A percentile compares a stretch with the other conserved stretches of the same genome.
Evolutionary conservation across 345 rosid genomes (phyloP).

Genomic region (Melaleuca quinquenervia): DNA sequence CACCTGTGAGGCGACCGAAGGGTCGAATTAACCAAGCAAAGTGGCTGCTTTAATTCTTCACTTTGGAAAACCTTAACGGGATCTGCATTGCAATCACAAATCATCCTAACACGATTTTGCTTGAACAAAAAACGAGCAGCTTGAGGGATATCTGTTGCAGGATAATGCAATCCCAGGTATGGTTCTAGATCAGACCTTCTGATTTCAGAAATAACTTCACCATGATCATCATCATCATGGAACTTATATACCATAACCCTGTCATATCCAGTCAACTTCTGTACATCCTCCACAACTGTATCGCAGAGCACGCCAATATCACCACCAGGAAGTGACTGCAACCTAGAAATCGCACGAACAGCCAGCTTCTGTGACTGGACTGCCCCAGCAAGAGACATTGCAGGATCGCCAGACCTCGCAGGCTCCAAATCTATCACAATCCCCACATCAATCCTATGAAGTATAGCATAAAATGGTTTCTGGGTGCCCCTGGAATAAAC

Average conservation of each 20-base stretch:
- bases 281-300: conserved; percentile 80
- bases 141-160: conserved; percentile 83
- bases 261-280: conserved; percentile 72
- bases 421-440: conserved; percentile 85
- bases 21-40: conserved; percentile 71
- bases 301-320: conserved; percentile 77
- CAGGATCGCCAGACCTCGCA: conserved; percentile 45
- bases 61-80: conserved; percentile 58
- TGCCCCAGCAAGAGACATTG: conserved; percentile 61
- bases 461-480: conserved; percentile 68
- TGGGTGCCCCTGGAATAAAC: conserved; percentile 45
- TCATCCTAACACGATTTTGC: conserved; percentile 74
- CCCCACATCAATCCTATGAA: conserved; percentile 73
- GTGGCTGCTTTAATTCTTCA: conserved; percentile 51
- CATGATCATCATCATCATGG: conserved; percentile 85
- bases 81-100: conserved; percentile 61
- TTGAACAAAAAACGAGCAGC: conserved; percentile 77
- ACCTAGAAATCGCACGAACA: conserved; percentile 66
- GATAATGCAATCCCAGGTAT: conserved; percentile 80
- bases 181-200: conserved; percentile 82
- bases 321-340: conserved; percentile 77
- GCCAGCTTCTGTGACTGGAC: conserved; percentile 87
- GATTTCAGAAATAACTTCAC: conserved; percentile 79
- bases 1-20: conserved; percentile 65
- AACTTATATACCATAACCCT: conserved; percentile 86